These are phyloP conservation scores for Neofusicoccum cordaticola DNA, from an alignment of 2,329 filamentous ascomycete genomes.

Conservation along the genomic window DNA sequence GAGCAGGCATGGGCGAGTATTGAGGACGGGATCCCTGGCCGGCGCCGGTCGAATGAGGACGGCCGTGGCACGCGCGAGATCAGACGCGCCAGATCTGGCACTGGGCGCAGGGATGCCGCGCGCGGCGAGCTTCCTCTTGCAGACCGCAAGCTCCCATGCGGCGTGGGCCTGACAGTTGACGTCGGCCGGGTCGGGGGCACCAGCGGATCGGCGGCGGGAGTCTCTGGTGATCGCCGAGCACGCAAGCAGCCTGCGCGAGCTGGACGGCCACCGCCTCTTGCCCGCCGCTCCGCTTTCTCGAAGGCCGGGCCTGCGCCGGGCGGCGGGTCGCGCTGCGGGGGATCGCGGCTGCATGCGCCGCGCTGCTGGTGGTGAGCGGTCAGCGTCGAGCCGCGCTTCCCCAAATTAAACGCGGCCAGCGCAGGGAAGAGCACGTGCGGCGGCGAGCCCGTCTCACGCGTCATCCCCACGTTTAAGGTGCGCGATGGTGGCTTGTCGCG, in stretches of 20 bases:
- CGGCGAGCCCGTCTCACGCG: not conserved
- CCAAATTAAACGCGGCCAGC: slow-evolving; percentile 2
- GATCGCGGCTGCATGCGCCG: not conserved
- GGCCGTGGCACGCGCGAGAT: not conserved
- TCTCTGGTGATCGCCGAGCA: not conserved
- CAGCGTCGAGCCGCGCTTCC: not conserved
- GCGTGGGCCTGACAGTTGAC: not conserved
- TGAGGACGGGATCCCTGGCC: not conserved
- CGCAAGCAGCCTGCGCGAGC: not conserved
- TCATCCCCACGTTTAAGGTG: slow-evolving; percentile 6
- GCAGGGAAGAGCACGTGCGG: slow-evolving; percentile 5
- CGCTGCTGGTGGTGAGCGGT: not conserved
- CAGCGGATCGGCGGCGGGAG: not conserved
- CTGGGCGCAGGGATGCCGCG: too few relatives aligned
- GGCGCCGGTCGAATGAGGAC: not conserved
- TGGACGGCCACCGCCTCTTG: too few relatives aligned
- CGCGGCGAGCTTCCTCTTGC: not conserved
- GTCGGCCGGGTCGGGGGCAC: not conserved
- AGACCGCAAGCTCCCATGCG: not conserved
- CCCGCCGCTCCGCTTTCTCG: too few relatives aligned
- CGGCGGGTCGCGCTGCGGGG: not conserved
- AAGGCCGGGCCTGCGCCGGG: too few relatives aligned
- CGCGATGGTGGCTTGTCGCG: not conserved
- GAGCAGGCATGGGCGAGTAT: not conserved
- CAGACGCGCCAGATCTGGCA: not conserved